Evolutionary conservation across 176 grass and related monocot genomes (phyloP).

Genomic region (Thalia dealbata): DNA sequence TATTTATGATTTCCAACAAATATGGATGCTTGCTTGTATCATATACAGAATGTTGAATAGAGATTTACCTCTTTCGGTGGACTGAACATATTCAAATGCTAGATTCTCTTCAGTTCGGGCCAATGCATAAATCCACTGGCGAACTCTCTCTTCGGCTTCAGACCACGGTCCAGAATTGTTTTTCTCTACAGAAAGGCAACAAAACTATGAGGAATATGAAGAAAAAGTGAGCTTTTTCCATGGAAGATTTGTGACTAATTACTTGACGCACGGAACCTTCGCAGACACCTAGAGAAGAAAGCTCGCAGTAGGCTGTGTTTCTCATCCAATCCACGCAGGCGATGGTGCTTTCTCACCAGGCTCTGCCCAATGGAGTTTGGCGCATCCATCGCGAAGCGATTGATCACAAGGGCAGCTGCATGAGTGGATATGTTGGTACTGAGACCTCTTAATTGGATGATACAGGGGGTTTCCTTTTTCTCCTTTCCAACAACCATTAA

Average conservation of each 20-base stretch:
- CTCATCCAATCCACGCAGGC: neutral
- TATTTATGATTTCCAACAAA: neutral
- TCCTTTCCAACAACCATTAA: no score
- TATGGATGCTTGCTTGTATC: neutral
- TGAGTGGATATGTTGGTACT: neutral
- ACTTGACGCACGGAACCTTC: neutral
- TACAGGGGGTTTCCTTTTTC: no score
- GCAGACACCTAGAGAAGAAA: neutral
- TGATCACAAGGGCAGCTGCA: neutral
- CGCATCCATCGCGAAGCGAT: neutral
- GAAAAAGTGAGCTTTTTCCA: neutral
- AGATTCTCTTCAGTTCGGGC: slow-evolving; percentile 27
- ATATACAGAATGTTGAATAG: neutral
- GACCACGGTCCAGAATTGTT: slow-evolving; percentile 3
- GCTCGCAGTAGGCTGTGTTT: neutral
- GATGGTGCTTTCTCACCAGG: neutral
- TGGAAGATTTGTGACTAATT: neutral
- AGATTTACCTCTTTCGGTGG: slow-evolving; percentile 31
- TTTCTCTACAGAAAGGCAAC: slow-evolving; percentile 11
- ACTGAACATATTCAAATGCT: slow-evolving; percentile 31
- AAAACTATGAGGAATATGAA: neutral
- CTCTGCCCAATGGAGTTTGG: neutral
- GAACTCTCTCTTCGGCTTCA: slow-evolving; percentile 31
- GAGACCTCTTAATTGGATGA: no score
- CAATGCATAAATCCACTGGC: slow-evolving; percentile 35